These are phyloP conservation scores for Daldinia vernicosa DNA, from an alignment of 495 filamentous ascomycete genomes.

Conservation along the genomic window DNA sequence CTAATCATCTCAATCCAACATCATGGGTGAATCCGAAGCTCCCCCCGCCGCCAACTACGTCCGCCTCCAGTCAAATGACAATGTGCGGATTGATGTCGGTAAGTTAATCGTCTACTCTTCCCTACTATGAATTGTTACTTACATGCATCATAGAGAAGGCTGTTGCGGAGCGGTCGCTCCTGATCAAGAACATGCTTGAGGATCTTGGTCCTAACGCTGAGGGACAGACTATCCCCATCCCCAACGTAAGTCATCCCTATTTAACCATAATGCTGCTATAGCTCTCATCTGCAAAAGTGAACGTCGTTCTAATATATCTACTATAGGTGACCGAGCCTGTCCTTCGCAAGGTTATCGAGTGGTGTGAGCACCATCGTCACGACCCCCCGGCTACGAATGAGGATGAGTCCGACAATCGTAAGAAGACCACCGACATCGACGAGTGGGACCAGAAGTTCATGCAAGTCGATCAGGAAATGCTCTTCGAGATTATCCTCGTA, in stretches of 20 bases:
- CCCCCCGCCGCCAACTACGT: slow-evolving; percentile 29
- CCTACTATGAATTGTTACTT: slow-evolving; percentile 10
- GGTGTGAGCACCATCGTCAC: slow-evolving; percentile 92
- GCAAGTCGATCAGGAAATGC: slow-evolving; percentile 99
- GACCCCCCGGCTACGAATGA: slow-evolving; percentile 80
- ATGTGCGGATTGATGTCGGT: slow-evolving; percentile 46
- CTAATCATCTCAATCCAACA: slow-evolving; percentile 4
- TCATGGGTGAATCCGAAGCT: slow-evolving; percentile 32
- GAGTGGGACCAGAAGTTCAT: slow-evolving; percentile 99
- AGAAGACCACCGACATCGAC: slow-evolving; percentile 98
- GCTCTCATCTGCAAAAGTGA: not conserved
- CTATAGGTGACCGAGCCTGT: slow-evolving; percentile 89
- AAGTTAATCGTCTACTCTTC: slow-evolving; percentile 18
- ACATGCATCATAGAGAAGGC: slow-evolving; percentile 68
- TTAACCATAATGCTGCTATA: slow-evolving; percentile 8
- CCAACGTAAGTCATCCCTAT: slow-evolving; percentile 72
- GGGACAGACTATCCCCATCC: slow-evolving; percentile 78
- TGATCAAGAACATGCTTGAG: slow-evolving; percentile 98
- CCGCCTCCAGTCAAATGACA: slow-evolving; percentile 40
- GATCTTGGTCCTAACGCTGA: slow-evolving; percentile 79
- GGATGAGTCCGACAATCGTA: slow-evolving; percentile 92
- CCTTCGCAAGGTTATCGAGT: slow-evolving; percentile 94
- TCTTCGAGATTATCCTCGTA: slow-evolving; percentile 98
- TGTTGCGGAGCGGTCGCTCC: slow-evolving; percentile 88
- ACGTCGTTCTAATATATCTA: not conserved